These are phyloP conservation scores for Phytophthora parvispora DNA, from an alignment of 352 stramenopile species.

Conservation along the genomic window DNA sequence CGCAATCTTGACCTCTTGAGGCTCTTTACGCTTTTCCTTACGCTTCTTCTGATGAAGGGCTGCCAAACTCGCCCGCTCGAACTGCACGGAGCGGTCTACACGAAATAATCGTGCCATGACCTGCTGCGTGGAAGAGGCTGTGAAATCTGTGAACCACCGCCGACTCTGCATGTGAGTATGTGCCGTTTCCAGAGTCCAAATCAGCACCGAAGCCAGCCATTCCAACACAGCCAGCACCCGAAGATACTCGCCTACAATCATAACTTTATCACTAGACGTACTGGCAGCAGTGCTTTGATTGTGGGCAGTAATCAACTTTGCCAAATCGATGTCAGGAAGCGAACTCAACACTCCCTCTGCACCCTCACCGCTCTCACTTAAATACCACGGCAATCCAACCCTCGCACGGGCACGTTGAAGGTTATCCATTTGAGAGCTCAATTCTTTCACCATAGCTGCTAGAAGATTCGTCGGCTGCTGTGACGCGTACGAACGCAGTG, in stretches of 20 bases:
- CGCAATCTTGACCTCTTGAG: slow-evolving; percentile 4
- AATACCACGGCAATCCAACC: slow-evolving; percentile 48
- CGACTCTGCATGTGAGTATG: slow-evolving; percentile 80
- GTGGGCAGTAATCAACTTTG: slow-evolving; percentile 39
- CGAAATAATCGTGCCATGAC: slow-evolving; percentile 75
- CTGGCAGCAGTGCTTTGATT: slow-evolving; percentile 22
- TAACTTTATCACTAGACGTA: slow-evolving; percentile 46
- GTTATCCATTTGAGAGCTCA: slow-evolving; percentile 62
- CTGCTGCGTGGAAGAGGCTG: slow-evolving; percentile 59
- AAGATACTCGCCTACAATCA: slow-evolving; percentile 70
- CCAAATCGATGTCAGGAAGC: slow-evolving; percentile 69
- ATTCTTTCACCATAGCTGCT: slow-evolving; percentile 66
- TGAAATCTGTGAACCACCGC: slow-evolving; percentile 85
- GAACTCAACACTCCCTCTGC: slow-evolving; percentile 72
- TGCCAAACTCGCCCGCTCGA: slow-evolving; percentile 77
- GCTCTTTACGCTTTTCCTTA: slow-evolving; percentile 14
- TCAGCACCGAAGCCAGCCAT: slow-evolving; percentile 81
- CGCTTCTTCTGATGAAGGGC: slow-evolving; percentile 55
- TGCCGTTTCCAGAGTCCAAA: slow-evolving; percentile 82
- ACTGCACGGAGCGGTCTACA: slow-evolving; percentile 77
- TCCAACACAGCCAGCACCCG: slow-evolving; percentile 75
- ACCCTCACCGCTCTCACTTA: slow-evolving; percentile 61
- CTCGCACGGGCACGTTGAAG: slow-evolving; percentile 48
- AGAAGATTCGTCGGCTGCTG: slow-evolving; percentile 91
- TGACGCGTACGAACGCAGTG: slow-evolving; percentile 90